Evolutionary conservation across 176 grass and related monocot species (phyloP).

Genomic region (Zoysia pacifica): DNA sequence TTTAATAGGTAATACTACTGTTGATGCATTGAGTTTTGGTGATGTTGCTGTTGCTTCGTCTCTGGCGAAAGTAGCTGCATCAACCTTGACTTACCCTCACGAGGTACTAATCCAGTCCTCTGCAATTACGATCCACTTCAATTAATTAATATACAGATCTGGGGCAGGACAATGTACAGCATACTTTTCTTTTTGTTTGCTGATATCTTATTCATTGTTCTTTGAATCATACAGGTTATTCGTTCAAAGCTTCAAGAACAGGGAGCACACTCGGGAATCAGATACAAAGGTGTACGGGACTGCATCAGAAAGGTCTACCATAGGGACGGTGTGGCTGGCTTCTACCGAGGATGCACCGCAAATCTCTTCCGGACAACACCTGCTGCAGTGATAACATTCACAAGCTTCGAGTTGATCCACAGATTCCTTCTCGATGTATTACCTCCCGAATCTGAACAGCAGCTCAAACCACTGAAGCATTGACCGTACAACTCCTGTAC

Average conservation of each 20-base stretch:
- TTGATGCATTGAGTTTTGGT: slow-evolving; percentile 74
- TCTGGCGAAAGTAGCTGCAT: slow-evolving; percentile 86
- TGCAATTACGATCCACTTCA: slow-evolving; percentile 4
- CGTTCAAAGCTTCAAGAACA: slow-evolving; percentile 93
- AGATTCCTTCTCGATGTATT: slow-evolving; percentile 61
- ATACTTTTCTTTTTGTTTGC: not conserved
- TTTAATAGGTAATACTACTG: slow-evolving; percentile 84
- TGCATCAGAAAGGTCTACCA: slow-evolving; percentile 80
- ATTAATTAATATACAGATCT: slow-evolving; percentile 16
- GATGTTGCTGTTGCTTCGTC: slow-evolving; percentile 98
- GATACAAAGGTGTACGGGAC: slow-evolving; percentile 79
- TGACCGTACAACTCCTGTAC: slow-evolving; percentile 37
- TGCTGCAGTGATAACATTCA: slow-evolving; percentile 96
- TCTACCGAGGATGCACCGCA: slow-evolving; percentile 90
- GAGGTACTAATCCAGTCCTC: slow-evolving; percentile 51
- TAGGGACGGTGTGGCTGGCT: slow-evolving; percentile 73
- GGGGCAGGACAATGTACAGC: not conserved
- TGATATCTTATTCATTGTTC: slow-evolving; percentile 5
- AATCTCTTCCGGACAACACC: slow-evolving; percentile 92
- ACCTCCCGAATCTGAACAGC: slow-evolving; percentile 58
- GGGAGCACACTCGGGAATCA: slow-evolving; percentile 54
- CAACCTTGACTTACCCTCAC: slow-evolving; percentile 94
- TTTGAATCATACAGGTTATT: slow-evolving; percentile 66
- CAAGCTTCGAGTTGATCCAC: slow-evolving; percentile 98
- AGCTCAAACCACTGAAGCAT: slow-evolving; percentile 63